phyloP scores from a whole-genome alignment of 495 filamentous ascomycete genomes.

The Penicillium longicatenatum region DNA sequence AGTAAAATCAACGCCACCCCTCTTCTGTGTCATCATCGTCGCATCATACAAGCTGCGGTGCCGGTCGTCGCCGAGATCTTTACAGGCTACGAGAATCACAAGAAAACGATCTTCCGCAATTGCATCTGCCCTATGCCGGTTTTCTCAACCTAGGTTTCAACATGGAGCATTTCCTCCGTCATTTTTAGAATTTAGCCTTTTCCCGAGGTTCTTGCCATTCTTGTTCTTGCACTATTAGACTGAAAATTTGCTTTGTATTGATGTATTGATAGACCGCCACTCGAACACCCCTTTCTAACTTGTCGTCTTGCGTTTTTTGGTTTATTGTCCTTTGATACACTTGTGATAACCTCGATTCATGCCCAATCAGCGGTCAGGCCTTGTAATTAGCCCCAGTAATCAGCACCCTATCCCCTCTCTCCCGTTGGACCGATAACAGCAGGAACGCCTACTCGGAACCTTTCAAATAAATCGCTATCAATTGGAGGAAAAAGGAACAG shows the following conservation, averaged over 20 bases:
- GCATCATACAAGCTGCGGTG: constrained; percentile 28
- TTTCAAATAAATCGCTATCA: constrained; percentile 18
- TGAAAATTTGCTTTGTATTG: constrained; percentile 5
- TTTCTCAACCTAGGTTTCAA: background rate
- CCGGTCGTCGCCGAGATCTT: constrained; percentile 27
- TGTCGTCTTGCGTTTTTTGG: background rate
- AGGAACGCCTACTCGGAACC: constrained; percentile 4
- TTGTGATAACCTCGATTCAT: constrained; percentile 14
- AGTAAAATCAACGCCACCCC: constrained; percentile 23
- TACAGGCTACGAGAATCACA: background rate
- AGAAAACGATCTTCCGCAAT: constrained; percentile 6
- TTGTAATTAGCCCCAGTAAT: constrained; percentile 27
- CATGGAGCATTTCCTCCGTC: background rate
- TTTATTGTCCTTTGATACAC: constrained; percentile 1
- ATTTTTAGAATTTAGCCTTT: background rate
- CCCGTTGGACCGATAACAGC: constrained; percentile 35
- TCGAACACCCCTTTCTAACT: background rate
- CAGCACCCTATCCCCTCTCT: constrained; percentile 24
- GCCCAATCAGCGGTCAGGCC: constrained; percentile 25
- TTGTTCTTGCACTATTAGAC: too few species aligned
- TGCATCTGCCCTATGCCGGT: background rate
- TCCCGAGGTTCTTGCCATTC: too few species aligned
- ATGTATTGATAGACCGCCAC: constrained; percentile 22
- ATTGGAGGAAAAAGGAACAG: constrained; percentile 7
- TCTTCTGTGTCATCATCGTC: constrained; percentile 31